Evolutionary conservation across 305 asterid species (phyloP).

Genomic region (Solanum chacoense): DNA sequence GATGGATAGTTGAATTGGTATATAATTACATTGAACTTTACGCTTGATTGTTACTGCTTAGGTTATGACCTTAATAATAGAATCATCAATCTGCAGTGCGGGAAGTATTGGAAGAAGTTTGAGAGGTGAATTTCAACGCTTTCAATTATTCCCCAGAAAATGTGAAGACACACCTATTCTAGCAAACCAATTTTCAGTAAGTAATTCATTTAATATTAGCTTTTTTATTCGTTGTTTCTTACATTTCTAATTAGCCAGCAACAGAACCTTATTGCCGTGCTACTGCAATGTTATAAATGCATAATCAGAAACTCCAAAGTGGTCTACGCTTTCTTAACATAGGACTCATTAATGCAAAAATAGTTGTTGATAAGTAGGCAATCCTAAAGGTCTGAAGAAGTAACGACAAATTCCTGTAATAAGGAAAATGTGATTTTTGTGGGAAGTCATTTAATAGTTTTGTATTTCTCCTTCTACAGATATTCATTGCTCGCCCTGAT

Average conservation of each 20-base stretch:
- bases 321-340: not conserved
- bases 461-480: slow-evolving; percentile 24
- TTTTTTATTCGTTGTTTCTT: not conserved
- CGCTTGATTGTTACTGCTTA: not conserved
- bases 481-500: slow-evolving; percentile 66
- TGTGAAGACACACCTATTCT: slow-evolving; percentile 82
- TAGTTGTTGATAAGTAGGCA: not conserved
- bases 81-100: slow-evolving; percentile 43
- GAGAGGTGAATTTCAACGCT: slow-evolving; percentile 85
- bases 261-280: not conserved
- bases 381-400: not conserved
- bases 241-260: not conserved
- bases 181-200: slow-evolving; percentile 91
- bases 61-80: not conserved
- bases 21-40: not conserved
- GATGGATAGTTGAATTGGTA: not conserved
- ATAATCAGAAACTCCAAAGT: not conserved
- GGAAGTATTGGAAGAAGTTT: slow-evolving; percentile 97
- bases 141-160: slow-evolving; percentile 79
- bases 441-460: not conserved
- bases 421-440: not conserved
- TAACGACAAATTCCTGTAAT: not conserved
- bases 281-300: not conserved
- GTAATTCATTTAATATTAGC: slow-evolving; percentile 9
- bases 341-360: not conserved